Evolutionary conservation across 2,329 filamentous ascomycete species (phyloP).

Genomic region (Ophiostoma australiae): DNA sequence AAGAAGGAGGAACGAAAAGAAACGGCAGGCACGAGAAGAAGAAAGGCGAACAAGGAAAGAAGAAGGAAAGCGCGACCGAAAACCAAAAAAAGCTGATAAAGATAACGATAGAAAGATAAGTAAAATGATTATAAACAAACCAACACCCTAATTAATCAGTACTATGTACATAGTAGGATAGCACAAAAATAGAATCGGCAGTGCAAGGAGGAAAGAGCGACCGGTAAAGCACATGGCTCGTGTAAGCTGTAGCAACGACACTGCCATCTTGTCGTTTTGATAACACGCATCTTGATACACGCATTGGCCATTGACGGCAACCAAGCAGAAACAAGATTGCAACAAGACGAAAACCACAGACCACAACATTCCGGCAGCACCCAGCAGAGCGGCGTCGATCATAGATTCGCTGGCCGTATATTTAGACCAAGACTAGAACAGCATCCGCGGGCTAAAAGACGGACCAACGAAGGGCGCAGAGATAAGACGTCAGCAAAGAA

Average conservation of each 20-base stretch:
- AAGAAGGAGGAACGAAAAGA: not conserved
- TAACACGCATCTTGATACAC: not conserved
- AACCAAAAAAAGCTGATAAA: not conserved
- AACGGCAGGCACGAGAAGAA: not conserved
- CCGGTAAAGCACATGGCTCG: not conserved
- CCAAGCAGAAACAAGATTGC: not conserved
- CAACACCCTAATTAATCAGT: not conserved
- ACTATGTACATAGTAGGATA: too few relatives aligned
- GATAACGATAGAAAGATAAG: not conserved
- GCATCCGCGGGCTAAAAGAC: slow-evolving; percentile 9
- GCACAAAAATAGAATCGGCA: not conserved
- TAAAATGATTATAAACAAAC: not conserved
- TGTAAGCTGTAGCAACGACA: not conserved
- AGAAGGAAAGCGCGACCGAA: not conserved
- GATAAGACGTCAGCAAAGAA: slow-evolving; percentile 10
- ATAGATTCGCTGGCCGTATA: not conserved
- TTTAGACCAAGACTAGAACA: not conserved
- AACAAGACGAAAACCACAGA: not conserved
- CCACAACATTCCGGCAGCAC: not conserved
- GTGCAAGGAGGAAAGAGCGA: not conserved
- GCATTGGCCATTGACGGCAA: not conserved
- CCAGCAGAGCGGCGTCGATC: not conserved
- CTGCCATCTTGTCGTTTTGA: not conserved
- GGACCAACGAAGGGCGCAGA: slow-evolving; percentile 1
- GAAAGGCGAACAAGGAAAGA: not conserved